Conservation (phyloP, 306 rosid species). For the Pachyrhizus erosus region DNA sequence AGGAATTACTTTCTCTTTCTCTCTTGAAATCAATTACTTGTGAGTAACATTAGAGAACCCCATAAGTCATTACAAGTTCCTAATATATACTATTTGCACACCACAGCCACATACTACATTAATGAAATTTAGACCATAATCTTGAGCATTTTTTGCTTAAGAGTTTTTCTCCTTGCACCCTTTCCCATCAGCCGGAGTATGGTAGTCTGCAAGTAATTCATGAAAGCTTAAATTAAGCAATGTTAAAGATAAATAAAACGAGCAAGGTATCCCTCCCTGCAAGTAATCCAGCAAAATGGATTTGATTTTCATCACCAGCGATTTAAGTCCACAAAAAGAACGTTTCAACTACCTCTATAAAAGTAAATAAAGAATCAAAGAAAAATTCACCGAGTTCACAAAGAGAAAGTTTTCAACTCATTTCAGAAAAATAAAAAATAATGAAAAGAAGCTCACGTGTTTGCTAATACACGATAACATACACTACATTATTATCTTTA, state of each 20-base stretch:
- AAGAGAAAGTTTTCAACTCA: neutral
- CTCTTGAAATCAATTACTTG: neutral
- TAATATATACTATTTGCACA: neutral
- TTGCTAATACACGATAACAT: too few species aligned
- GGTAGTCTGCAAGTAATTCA: slow-evolving; percentile 60
- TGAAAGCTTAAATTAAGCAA: neutral
- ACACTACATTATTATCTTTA: neutral
- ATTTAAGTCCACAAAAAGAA: too few species aligned
- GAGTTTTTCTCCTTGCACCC: neutral
- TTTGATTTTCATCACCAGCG: too few species aligned
- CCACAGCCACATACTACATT: neutral
- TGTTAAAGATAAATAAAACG: too few species aligned
- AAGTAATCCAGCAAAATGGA: too few species aligned
- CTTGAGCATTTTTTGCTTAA: neutral
- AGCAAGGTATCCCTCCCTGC: too few species aligned
- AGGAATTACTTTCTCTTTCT: neutral
- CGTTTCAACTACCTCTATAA: too few species aligned
- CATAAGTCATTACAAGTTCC: neutral
- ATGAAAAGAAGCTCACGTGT: too few species aligned
- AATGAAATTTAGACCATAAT: neutral
- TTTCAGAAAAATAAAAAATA: too few species aligned
- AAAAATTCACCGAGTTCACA: neutral
- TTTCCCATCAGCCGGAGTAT: slow-evolving; percentile 54
- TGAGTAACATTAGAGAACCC: neutral
- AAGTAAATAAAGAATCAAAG: too few species aligned